phyloP scores from a whole-genome alignment of 2,329 filamentous ascomycete genomes.

The Leptosphaerulina australis region DNA sequence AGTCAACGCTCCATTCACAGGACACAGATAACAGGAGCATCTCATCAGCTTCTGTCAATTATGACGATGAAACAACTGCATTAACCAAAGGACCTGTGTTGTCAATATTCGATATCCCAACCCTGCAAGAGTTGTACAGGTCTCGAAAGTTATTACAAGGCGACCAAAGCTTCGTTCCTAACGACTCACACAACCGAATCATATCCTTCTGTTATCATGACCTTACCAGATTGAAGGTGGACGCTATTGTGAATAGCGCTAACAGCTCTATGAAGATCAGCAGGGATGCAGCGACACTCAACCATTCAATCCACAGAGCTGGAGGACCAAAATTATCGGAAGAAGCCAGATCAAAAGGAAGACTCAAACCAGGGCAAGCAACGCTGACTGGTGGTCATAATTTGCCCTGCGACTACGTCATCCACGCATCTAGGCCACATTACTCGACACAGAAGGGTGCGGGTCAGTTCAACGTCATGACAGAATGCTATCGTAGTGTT shows the following conservation, averaged over 20 bases:
- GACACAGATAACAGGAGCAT: conserved; percentile 12
- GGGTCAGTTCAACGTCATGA: conserved; percentile 36
- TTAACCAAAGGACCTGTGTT: conserved; percentile 17
- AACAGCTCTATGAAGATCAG: conserved; percentile 23
- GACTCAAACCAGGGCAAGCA: conserved; percentile 32
- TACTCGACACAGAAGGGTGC: conserved; percentile 29
- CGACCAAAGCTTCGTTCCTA: conserved; percentile 39
- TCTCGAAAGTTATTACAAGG: conserved; percentile 31
- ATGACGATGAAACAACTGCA: conserved; percentile 12
- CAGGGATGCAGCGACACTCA: conserved; percentile 26
- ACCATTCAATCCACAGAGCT: conserved; percentile 34
- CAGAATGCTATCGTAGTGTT: conserved; percentile 40
- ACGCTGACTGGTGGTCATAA: conserved; percentile 36
- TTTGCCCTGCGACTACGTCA: conserved; percentile 38
- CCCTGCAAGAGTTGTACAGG: conserved; percentile 36
- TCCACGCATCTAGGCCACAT: conserved; percentile 39
- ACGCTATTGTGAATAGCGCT: conserved; percentile 45
- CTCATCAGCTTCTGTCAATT: conserved; percentile 19
- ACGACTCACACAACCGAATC: conserved; percentile 38
- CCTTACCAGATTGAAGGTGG: conserved; percentile 41
- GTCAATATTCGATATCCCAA: conserved; percentile 31
- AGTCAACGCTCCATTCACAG: conserved; percentile 1
- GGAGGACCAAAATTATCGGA: conserved; percentile 35
- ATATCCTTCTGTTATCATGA: conserved; percentile 42
- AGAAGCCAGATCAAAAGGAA: conserved; percentile 26